Evolutionary conservation across 1,139 yeast species (phyloP), one percentile per base, ranked within the genome.

Genomic region (Nakaseomyces bracarensis): DNA sequence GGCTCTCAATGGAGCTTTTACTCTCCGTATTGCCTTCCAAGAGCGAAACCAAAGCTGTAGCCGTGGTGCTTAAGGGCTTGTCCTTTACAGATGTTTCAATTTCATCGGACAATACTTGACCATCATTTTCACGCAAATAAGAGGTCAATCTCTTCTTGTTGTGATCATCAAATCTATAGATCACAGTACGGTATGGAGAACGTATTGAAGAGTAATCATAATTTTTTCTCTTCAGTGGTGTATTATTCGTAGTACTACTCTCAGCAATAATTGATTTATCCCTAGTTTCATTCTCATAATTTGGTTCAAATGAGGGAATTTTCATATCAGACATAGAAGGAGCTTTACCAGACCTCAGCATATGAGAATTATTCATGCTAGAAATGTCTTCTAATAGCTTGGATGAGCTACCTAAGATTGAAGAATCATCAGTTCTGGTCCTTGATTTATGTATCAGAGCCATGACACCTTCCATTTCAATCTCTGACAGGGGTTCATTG

Each of bases 401-500:
- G 10, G 23, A 30, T 11, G 8, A 36, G 16, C 11, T 18, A 35
- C 15, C 28, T 36, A 14, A 36, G 41, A 16, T 31, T 21, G 15
- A 43, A 26, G 15, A 27, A 26, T 20, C 49, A 51, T 39, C 43
- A 44, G n/a, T 50, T 47, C 41, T 58, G 60, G 41, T 61, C 60
- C 13, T 49, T 10, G 70, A 63, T 43, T 65, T 67, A 46, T 59
- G 74, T 58, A 71, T 68, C 20, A 79, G 54, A 2, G 94, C 75
- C 55, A 83, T 63, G 0, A 87, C 95, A 3, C 96, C 96, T 56
- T 82, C 94, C 49, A 80, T 74, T 60, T 89, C 97, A 39, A 86
- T 69, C 14, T 81, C 87, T 9, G 79, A 71, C 46, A 87, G 67
- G 8, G 93, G 89, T 14, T 66, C 65, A 46, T 79, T 75, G n/a